Conservation (phyloP, 768 basidiomycete genomes). For the Leccinum longicurvipes region DNA sequence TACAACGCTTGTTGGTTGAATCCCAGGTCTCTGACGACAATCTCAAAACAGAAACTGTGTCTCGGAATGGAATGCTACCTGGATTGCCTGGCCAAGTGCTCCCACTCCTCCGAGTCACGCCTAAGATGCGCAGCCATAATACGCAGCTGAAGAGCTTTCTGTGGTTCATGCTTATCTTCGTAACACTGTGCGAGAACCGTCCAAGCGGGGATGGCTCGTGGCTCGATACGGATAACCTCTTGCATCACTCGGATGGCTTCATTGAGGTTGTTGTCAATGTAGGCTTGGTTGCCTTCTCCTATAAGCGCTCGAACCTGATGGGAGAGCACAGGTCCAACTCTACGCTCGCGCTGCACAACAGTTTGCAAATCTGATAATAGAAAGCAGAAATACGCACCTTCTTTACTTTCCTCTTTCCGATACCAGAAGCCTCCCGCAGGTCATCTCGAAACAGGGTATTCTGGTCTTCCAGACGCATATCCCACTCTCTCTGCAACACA, state of each 20-base stretch:
- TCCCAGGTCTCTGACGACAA: constrained; percentile 51
- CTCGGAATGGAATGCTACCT: constrained; percentile 44
- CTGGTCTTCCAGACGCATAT: constrained; percentile 64
- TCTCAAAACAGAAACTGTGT: constrained; percentile 61
- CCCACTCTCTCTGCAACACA: constrained; percentile 66
- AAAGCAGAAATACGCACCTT: constrained; percentile 33
- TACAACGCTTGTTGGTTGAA: constrained; percentile 86
- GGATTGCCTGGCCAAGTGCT: constrained; percentile 69
- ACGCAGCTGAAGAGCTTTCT: constrained; percentile 29
- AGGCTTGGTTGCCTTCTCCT: constrained; percentile 85
- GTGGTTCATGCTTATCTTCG: constrained; percentile 14
- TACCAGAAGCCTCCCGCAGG: constrained; percentile 68
- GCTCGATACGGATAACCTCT: constrained; percentile 93
- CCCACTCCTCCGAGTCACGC: constrained; percentile 87
- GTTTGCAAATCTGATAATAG: not conserved
- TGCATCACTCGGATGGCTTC: constrained; percentile 79
- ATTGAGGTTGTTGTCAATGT: constrained; percentile 63
- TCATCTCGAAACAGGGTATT: constrained; percentile 73
- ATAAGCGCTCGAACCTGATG: constrained; percentile 37
- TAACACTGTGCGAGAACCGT: constrained; percentile 57
- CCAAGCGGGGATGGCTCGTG: constrained; percentile 82
- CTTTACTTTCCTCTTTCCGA: constrained; percentile 50
- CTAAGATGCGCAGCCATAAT: constrained; percentile 90
- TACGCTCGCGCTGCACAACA: constrained; percentile 10
- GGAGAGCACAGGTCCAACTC: constrained; percentile 13